phyloP scores from a whole-genome alignment of 345 rosid genomes.

The Euphorbia lathyris region DNA sequence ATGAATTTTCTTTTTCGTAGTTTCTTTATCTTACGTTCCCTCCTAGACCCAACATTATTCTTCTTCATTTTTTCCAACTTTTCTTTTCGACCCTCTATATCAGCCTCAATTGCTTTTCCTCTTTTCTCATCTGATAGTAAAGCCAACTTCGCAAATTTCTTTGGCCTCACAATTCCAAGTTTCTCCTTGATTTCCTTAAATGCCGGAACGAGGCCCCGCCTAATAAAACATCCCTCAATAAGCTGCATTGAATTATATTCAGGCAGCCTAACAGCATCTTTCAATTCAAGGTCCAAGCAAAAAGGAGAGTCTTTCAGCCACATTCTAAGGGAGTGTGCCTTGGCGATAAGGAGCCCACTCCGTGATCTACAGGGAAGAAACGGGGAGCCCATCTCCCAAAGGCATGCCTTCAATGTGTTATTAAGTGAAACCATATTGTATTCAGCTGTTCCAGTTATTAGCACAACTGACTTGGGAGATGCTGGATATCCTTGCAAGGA shows the following conservation, averaged over 20 bases:
- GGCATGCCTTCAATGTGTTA: conserved; percentile 78
- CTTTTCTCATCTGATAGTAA: conserved; percentile 66
- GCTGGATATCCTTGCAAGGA: conserved; percentile 85
- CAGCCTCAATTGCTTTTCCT: conserved; percentile 64
- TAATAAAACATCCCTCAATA: conserved; percentile 74
- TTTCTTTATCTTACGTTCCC: conserved; percentile 20
- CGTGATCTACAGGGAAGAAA: conserved; percentile 82
- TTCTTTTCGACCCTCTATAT: conserved; percentile 61
- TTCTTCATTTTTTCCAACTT: conserved; percentile 56
- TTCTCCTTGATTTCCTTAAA: conserved; percentile 76
- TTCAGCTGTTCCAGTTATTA: conserved; percentile 82
- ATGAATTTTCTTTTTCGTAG: conserved; percentile 26
- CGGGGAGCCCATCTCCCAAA: conserved; percentile 99
- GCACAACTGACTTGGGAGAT: conserved; percentile 86
- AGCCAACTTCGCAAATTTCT: conserved; percentile 82
- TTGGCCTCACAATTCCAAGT: conserved; percentile 75
- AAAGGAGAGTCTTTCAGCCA: conserved; percentile 98
- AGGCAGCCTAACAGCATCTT: conserved; percentile 60
- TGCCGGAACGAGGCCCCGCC: conserved; percentile 87
- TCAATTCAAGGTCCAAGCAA: conserved; percentile 87
- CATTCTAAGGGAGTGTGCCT: conserved; percentile 92
- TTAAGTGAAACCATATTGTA: conserved; percentile 80
- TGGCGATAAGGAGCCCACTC: conserved; percentile 79
- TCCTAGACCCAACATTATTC: conserved; percentile 26
- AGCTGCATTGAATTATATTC: conserved; percentile 75